Evolutionary conservation across 2,329 filamentous ascomycete genomes (phyloP).

Genomic region (Pseudogymnoascus sp.): DNA sequence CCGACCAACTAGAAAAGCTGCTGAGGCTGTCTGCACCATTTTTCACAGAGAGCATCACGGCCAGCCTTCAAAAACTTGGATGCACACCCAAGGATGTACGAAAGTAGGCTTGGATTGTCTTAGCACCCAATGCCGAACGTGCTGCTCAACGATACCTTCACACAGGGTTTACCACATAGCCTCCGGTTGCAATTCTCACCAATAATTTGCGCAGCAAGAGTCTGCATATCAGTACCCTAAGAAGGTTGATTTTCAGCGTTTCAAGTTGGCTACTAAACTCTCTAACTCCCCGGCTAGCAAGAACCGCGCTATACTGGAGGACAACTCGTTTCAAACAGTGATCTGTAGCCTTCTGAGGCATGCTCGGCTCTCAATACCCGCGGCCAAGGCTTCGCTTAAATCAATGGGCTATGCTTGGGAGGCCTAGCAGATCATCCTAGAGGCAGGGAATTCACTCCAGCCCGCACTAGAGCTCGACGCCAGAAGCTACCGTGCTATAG

Average conservation of each 20-base stretch:
- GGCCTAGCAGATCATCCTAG: constrained; percentile 48
- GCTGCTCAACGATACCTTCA: constrained; percentile 21
- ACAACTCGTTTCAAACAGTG: constrained; percentile 18
- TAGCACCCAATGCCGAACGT: constrained; percentile 15
- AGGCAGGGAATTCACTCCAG: constrained; percentile 42
- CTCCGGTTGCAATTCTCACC: constrained; percentile 21
- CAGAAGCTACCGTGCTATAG: constrained; percentile 47
- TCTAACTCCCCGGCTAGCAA: neutral
- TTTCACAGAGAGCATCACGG: neutral
- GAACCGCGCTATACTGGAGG: constrained; percentile 10
- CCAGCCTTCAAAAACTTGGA: constrained; percentile 14
- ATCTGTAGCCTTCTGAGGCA: constrained; percentile 22
- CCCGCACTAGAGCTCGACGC: constrained; percentile 45
- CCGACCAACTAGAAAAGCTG: neutral
- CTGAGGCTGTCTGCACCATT: neutral
- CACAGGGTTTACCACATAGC: constrained; percentile 12
- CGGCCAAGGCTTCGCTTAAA: constrained; percentile 28
- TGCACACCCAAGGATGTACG: constrained; percentile 20
- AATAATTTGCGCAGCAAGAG: constrained; percentile 22
- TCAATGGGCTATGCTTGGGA: constrained; percentile 48
- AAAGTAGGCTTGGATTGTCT: constrained; percentile 24
- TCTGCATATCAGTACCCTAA: constrained; percentile 16
- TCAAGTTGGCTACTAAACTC: neutral
- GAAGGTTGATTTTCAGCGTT: neutral
- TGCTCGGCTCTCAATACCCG: constrained; percentile 31